Base-by-base conservation (phyloP, 495 filamentous ascomycete genomes). In the Hypoxylon fragiforme region DNA sequence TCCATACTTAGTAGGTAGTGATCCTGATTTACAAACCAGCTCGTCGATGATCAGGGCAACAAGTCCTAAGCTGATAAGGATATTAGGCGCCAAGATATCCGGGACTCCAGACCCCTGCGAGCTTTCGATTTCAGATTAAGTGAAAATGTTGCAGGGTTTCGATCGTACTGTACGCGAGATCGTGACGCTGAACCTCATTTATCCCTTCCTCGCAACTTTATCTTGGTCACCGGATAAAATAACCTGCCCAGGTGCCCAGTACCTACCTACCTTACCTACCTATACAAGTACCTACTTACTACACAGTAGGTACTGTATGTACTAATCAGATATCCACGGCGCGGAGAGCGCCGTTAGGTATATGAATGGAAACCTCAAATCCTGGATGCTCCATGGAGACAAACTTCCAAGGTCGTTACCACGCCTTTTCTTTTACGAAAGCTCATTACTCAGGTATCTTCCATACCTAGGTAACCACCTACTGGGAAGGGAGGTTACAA, bases 181-280 rank as follows among this genome's bases (percentile, higher is more conserved):
- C 44, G 31, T 34, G 49, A 53, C 36, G 14, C 3, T 19, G 31
- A 41, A 30, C 15, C 22, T 18, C 7, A 3, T 30, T 7, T 5
- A 9, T 18, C 39, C 26, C 39, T 26, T 53, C 38, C n/a, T n/a
- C n/a, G n/a, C n/a, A n/a, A n/a, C n/a, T n/a, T n/a, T n/a, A n/a
- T n/a, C n/a, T n/a, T n/a, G n/a, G 44, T 31, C 49, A 41, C 57
- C 51, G 57, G 57, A 42, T 61, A 61, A 60, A 61, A 48, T 40
- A 12, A 22, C 22, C 36, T n/a, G n/a, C n/a, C n/a, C n/a, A n/a
- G n/a, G n/a, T n/a, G n/a, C n/a, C n/a, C n/a, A n/a, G n/a, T n/a
- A n/a, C n/a, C n/a, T n/a, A n/a, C n/a, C n/a, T n/a, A n/a, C n/a
- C n/a, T n/a, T n/a, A n/a, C n/a, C n/a, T n/a, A n/a, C n/a, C n/a